Conservation (phyloP, 2,329 filamentous ascomycete species). For the Ascochyta fabae region DNA sequence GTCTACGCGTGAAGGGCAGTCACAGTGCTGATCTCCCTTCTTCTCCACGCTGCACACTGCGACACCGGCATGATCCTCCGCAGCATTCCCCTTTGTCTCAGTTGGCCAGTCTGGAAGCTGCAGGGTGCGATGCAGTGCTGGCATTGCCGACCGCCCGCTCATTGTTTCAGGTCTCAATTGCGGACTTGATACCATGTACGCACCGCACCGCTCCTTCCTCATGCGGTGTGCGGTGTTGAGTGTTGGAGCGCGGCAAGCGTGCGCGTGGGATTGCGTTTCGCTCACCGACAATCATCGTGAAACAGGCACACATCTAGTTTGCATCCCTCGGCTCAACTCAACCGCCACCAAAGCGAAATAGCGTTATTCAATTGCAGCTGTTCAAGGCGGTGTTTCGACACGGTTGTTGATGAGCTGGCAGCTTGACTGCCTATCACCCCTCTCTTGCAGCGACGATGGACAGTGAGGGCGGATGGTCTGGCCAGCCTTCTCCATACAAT, state of each 20-base stretch:
- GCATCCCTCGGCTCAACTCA: constrained; percentile 8
- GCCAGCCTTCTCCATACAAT: constrained; percentile 14
- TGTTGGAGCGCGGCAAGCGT: constrained; percentile 17
- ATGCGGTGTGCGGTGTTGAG: constrained; percentile 15
- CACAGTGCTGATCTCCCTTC: constrained; percentile 24
- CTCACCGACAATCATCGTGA: constrained; percentile 19
- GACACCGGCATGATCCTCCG: constrained; percentile 8
- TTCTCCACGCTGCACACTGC: constrained; percentile 17
- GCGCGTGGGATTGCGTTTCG: constrained; percentile 10
- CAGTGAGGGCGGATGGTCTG: constrained; percentile 5
- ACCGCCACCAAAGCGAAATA: constrained; percentile 3
- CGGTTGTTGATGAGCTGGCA: constrained; percentile 11
- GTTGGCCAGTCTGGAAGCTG: constrained; percentile 6
- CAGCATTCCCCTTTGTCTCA: constrained; percentile 3
- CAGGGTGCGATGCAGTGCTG: constrained; percentile 4
- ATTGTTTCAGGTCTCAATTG: constrained; percentile 2
- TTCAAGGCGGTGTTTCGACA: constrained; percentile 2
- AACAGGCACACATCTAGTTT: constrained; percentile 15
- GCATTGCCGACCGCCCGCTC: constrained; percentile 1
- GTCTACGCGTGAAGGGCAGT: constrained; percentile 19
- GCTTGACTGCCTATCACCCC: constrained; percentile 1
- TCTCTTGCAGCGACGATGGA: background rate
- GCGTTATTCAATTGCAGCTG: constrained; percentile 8
- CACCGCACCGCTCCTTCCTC: constrained; percentile 13
- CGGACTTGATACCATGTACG: constrained; percentile 3